These are phyloP conservation scores for Asparagopsis taxiformis DNA, from an alignment of 31 red algal genomes.

Conservation along the genomic window DNA sequence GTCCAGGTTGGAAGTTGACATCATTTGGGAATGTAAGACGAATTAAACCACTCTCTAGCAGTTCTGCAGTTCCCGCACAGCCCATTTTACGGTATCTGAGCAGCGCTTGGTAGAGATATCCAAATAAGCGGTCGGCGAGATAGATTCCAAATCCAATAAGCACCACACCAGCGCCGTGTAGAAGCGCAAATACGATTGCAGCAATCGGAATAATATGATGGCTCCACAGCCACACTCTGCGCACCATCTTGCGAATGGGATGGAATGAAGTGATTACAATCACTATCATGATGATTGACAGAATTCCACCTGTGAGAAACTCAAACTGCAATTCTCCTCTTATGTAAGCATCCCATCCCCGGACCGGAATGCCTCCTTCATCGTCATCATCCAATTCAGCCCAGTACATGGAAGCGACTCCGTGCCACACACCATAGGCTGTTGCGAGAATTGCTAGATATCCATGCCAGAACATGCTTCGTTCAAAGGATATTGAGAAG, in stretches of 20 bases:
- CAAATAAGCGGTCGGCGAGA: constrained; percentile 10
- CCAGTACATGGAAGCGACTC: constrained; percentile 19
- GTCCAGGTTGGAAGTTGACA: constrained; percentile 1
- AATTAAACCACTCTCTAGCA: constrained; percentile 3
- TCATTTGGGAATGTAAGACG: constrained; percentile 3
- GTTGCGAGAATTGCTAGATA: constrained; percentile 6
- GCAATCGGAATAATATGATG: constrained; percentile 17
- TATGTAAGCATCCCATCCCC: constrained; percentile 1
- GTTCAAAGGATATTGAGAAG: constrained; percentile 6
- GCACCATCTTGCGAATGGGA: constrained; percentile 2
- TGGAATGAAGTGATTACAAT: constrained; percentile 7
- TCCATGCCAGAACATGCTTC: constrained; percentile 17
- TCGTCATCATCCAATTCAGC: constrained; percentile 13
- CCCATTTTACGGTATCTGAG: neutral
- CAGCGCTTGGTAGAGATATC: constrained; percentile 17
- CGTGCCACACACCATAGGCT: constrained; percentile 15
- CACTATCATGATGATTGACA: constrained; percentile 2
- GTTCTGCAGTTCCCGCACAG: neutral
- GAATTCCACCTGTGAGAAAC: constrained; percentile 5
- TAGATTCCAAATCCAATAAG: constrained; percentile 11
- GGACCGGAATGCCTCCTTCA: neutral
- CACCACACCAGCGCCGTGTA: constrained; percentile 13
- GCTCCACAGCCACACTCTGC: constrained; percentile 9
- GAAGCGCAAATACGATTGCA: neutral
- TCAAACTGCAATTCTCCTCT: neutral